Base-by-base conservation (phyloP, 2,329 filamentous ascomycete genomes). In the Pleomassaria siparia region DNA sequence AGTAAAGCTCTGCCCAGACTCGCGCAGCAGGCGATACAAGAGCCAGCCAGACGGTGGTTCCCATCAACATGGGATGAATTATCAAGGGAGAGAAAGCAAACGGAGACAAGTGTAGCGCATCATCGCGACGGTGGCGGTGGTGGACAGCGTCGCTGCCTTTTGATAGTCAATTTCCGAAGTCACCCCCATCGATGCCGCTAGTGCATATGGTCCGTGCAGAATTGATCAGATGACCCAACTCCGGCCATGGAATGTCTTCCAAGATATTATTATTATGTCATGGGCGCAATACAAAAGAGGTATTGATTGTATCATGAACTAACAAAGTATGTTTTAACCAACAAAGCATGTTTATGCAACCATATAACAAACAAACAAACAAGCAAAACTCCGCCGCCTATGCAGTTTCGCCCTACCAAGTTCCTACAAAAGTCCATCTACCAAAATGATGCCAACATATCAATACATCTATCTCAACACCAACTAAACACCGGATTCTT, bases 401-500 rank as follows among this genome's bases (percentile, higher is more conserved):
- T 51, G 49, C 55, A 51, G 13, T 30, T 42, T 44, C 49, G 40
- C 51, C 49, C 16, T 33, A 35, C 33, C 42, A 44, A 28, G 36
- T 48, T n/a, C n/a, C n/a, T 28, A 28, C 12, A 12, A 28, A 12
- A 12, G 12, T 7, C 12, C 25, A 8, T 12, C 25, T 28, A 28
- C 44, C 30, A 35, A 42, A 29, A 47, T 47, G 32, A 42, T 40
- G 11, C 37, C 12, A 40, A 25, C 22, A 45, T 29, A 46, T 37
- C 29, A 30, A 39, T 42, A 47, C 49, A 50, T 35, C 4, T 15
- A 40, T 28, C 43, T 71, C 58, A 97, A 77, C 94, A 99, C 89
- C 94, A 99, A 36, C 89, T 96, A 72, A 99, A 99, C 25, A 99
- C 91, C 2, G 94, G 94, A 67, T 95, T 95, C 69, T 87, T 88